Evolutionary conservation across 371 early-diverging fungal species (phyloP), one percentile per base, ranked within the genome.

Genomic region (Parasitella parasitica): DNA sequence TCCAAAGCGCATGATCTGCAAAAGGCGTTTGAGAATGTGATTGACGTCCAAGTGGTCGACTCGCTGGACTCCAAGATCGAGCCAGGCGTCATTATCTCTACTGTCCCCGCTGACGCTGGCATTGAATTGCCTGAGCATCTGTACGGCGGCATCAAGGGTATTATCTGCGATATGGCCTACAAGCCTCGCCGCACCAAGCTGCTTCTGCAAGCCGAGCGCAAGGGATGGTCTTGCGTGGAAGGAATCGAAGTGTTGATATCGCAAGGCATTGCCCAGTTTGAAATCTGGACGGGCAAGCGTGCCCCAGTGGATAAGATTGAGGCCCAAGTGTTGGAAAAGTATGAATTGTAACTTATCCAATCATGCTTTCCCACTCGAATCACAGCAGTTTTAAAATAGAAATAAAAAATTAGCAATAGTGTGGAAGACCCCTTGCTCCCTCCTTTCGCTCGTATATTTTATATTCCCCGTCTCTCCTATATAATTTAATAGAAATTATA

Each of bases 111-210:
- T 12, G 82, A 86, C 8, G 87, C 91, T 49, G 90, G 94, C 59
- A 66, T 84, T 26, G 81, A 75, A 24, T 48, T 86, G 22, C 86
- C 88, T 36, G 82, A 80, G 13, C 75, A 73, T 30, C 52, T 90
- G 16, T 88, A 86, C 57, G 72, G 67, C 34, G 73, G 77, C 20
- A 76, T 77, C 52, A 71, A 59, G 16, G 94, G 93, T 6, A 88
- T 95, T 18, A 88, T 93, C 4, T 86, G 96, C 46, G 97, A 97
- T 61, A 87, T 97, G 93, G 96, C 97, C 16, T 97, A 97, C 75
- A 89, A 91, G 54, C 96, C 97, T 27, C 82, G 90, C 16, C 80
- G 89, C 38, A 97, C 97, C 2, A 86, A 87, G 37, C 67, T 93
- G 26, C 68, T 94, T 26, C 75, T 84, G 62, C 77, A 86, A 51